These are phyloP conservation scores for Eutrema japonicum DNA, from an alignment of 345 rosid species.

Conservation along the genomic window DNA sequence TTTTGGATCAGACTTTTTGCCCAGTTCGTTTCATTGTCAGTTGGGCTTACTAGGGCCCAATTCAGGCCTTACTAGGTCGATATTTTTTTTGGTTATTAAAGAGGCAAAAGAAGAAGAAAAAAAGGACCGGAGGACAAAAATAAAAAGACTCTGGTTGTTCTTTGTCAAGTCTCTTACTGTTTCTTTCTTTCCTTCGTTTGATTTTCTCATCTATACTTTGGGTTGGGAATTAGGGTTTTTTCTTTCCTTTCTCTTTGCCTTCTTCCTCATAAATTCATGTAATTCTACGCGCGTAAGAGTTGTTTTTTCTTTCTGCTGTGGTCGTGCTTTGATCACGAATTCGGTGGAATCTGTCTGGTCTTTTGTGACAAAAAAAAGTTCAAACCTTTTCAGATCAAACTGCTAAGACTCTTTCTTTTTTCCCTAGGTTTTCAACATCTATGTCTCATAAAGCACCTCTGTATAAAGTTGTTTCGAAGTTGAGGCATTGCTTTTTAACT, in stretches of 20 bases:
- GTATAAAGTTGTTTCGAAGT: conserved; percentile 12
- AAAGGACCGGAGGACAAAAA: not conserved
- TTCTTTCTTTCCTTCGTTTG: conserved; percentile 18
- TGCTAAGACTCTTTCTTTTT: conserved; percentile 6
- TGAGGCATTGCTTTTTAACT: conserved; percentile 8
- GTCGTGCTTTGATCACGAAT: conserved; percentile 33
- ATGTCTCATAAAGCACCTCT: conserved; percentile 20
- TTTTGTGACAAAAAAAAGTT: not conserved
- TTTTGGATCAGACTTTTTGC: not conserved
- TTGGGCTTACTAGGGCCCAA: not conserved
- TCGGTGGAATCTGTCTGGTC: conserved; percentile 15
- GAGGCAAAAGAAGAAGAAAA: too few species aligned
- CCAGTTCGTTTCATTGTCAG: not conserved
- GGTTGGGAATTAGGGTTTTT: conserved; percentile 16
- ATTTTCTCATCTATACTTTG: conserved; percentile 19
- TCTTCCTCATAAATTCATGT: not conserved
- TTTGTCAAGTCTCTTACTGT: conserved; percentile 27
- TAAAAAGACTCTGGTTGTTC: not conserved
- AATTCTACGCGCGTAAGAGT: conserved; percentile 12
- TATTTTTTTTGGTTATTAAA: too few species aligned
- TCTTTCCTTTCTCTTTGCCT: not conserved
- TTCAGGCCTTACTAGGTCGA: too few species aligned
- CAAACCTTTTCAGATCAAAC: conserved; percentile 11
- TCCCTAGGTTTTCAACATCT: not conserved
- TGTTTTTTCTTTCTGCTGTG: not conserved